A percentile compares a stretch with the other conserved stretches of the same genome.
Conservation (phyloP, 176 grass and related monocot species). For the Tillandsia leiboldiana region DNA sequence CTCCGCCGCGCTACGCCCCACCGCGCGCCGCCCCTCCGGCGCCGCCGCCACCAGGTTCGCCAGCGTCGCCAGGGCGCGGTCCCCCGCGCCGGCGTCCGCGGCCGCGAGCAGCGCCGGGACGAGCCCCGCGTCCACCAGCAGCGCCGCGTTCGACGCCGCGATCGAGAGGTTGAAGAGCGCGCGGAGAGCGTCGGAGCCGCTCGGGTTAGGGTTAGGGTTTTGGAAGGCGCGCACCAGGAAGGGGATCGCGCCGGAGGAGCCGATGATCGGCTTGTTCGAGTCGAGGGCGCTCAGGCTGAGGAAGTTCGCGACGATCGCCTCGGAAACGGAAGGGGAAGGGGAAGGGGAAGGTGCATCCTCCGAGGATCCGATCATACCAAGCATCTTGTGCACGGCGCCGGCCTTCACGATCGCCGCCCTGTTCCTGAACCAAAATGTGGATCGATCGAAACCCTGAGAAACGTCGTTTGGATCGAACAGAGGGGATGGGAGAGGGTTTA, state of each 20-base stretch:
- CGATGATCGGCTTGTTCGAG: conserved; percentile 72
- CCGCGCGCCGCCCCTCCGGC: conserved; percentile 49
- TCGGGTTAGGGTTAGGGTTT: conserved; percentile 13
- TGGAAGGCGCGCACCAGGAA: conserved; percentile 55
- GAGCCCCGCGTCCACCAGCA: conserved; percentile 55
- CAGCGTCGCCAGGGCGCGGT: conserved; percentile 58
- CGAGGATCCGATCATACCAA: conserved; percentile 28
- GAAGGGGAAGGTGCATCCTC: neutral
- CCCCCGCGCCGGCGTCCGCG: conserved; percentile 24
- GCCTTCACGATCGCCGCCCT: conserved; percentile 87
- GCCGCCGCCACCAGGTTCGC: conserved; percentile 65
- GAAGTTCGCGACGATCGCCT: conserved; percentile 76
- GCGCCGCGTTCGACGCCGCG: conserved; percentile 36
- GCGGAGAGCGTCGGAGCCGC: conserved; percentile 52
- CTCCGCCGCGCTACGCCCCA: conserved; percentile 41
- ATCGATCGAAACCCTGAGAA: conserved; percentile 1
- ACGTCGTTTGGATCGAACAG: neutral
- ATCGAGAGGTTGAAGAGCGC: conserved; percentile 84
- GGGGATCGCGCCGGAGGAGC: conserved; percentile 40
- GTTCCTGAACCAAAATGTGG: conserved; percentile 38
- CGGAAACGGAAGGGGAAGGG: conserved; percentile 18
- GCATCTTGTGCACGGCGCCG: conserved; percentile 90
- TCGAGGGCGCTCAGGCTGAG: conserved; percentile 88
- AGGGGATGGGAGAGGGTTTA: neutral
- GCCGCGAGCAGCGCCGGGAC: conserved; percentile 33